Base-by-base conservation (phyloP, 2,329 filamentous ascomycete species). In the Rhexocercosporidium sp. region DNA sequence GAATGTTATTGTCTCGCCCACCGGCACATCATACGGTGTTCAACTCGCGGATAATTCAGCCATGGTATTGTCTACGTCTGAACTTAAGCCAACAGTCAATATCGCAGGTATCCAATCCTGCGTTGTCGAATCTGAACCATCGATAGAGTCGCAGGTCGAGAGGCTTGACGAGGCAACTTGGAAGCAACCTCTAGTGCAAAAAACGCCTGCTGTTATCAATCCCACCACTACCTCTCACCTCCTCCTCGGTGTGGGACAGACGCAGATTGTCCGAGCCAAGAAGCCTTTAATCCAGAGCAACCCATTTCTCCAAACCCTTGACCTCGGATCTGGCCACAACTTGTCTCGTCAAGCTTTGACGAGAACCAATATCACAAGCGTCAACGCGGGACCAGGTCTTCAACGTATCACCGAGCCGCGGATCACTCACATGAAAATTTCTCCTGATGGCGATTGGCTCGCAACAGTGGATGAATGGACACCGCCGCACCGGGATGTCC, bases 401-500 rank as follows among this genome's bases (percentile, higher is more conserved):
- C 85, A 87, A 61, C 84, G 86, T 4, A 88, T 98, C 59, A 84
- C 88, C 16, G 92, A 97, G 72, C 95, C 96, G 0, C 87, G 91
- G 69, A 86, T 97, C 56, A 90, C 87, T 7, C 87, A 91, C 65
- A 82, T 98, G 60, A 86, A 90, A 51, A 88, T 96, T 72, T 95
- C 92, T 51, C 82, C 86, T 59, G 91, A 98, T 75, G 95, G 95
- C 20, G 85, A 88, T 71, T 98, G 95, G 94, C 85, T 99, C 66
- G 94, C 92, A 4, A 97, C 93, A 1, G 87, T 97, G 1, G 96
- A 99, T 77, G 92, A 94, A 75, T 99, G 96, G 96, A 85, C 86
- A 61, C 94, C 94, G 1, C 88, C 92, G 11, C 80, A 82, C 14
- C 82, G 86, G 67, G 94, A 97, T 75, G 79, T 92, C 16, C 84